Conservation (phyloP, 257 asterid genomes). For the Mentha longifolia region DNA sequence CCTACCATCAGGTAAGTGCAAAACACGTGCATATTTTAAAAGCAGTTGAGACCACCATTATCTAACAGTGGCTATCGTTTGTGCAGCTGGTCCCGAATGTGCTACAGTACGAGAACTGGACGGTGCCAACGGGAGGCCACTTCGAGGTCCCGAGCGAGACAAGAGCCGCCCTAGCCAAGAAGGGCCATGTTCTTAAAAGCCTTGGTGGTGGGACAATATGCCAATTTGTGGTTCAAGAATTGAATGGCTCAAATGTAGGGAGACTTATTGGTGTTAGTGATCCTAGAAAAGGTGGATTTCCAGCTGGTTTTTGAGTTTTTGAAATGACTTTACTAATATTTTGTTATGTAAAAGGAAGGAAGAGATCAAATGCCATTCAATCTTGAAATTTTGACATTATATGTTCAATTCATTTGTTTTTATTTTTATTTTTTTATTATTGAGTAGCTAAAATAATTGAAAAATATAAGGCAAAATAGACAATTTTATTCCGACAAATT, state of each 20-base stretch:
- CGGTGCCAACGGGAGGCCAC: constrained; percentile 59
- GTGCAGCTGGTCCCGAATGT: constrained; percentile 66
- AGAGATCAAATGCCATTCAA: not conserved
- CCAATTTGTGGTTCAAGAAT: constrained; percentile 56
- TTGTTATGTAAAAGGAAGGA: not conserved
- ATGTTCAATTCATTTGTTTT: no score
- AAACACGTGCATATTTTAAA: not conserved
- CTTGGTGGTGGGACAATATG: constrained; percentile 60
- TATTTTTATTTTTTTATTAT: no score
- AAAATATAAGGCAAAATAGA: no score
- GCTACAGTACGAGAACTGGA: constrained; percentile 71
- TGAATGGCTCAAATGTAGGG: constrained; percentile 32
- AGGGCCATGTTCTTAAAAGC: constrained; percentile 58
- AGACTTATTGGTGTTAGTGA: constrained; percentile 64
- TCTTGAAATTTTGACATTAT: no score
- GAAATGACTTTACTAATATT: not conserved
- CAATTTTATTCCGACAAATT: no score
- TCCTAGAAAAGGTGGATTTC: constrained; percentile 79
- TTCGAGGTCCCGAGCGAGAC: constrained; percentile 49
- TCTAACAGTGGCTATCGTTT: not conserved
- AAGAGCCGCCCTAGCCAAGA: constrained; percentile 43
- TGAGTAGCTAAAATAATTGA: no score
- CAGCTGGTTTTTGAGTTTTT: constrained; percentile 52
- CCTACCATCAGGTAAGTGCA: constrained; percentile 57
- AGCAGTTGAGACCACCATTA: not conserved